A percentile compares a stretch with the other conserved stretches of the same genome.
Evolutionary conservation across 805 yeast species (phyloP).

Genomic region (Danielia oregonensis): DNA sequence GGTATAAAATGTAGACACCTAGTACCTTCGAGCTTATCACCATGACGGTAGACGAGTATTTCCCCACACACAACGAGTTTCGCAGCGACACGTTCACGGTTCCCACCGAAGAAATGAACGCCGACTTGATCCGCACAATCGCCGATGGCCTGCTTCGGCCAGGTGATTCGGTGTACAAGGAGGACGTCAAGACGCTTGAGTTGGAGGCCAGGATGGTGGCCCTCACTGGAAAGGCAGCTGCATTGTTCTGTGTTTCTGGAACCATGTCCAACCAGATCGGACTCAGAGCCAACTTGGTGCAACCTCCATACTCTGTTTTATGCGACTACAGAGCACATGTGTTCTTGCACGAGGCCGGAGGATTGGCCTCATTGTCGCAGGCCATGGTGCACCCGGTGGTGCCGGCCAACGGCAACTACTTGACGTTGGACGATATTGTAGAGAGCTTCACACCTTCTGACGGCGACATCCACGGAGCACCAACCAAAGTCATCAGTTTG

Average conservation of each 20-base stretch:
- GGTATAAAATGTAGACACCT: too few species aligned
- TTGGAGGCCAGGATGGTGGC: constrained; percentile 63
- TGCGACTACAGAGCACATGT: constrained; percentile 88
- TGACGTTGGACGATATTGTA: constrained; percentile 77
- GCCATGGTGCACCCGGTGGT: constrained; percentile 85
- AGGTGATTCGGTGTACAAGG: constrained; percentile 89
- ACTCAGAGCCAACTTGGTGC: constrained; percentile 65
- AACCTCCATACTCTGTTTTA: constrained; percentile 82
- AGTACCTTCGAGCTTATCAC: too few species aligned
- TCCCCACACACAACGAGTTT: constrained; percentile 37
- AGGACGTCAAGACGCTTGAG: constrained; percentile 65
- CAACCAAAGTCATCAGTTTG: constrained; percentile 77
- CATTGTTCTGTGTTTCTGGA: constrained; percentile 81
- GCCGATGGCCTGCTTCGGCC: constrained; percentile 32
- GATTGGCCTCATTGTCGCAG: constrained; percentile 82
- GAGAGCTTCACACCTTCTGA: constrained; percentile 62
- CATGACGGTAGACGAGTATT: constrained; percentile 3
- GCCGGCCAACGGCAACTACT: constrained; percentile 70
- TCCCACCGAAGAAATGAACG: constrained; percentile 71
- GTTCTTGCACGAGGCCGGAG: constrained; percentile 84
- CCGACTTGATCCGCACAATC: constrained; percentile 42
- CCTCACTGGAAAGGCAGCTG: constrained; percentile 77
- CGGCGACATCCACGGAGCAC: constrained; percentile 84
- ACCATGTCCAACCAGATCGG: constrained; percentile 89
- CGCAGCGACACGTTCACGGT: constrained; percentile 85